Evolutionary conservation across 2,329 filamentous ascomycete species (phyloP).

Genomic region (Cladophialophora immunda): DNA sequence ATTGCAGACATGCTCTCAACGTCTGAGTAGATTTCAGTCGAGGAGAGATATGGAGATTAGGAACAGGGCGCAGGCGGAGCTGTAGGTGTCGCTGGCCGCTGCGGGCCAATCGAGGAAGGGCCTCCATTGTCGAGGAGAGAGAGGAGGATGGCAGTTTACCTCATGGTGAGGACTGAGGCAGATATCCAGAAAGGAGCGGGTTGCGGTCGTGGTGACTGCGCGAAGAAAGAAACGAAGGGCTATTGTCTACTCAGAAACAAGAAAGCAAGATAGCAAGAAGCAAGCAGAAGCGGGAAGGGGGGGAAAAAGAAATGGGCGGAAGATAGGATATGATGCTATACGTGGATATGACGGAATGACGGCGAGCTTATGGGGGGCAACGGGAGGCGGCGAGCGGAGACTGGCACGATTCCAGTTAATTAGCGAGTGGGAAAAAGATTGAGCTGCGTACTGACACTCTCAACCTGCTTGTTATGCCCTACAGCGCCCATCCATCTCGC

Average conservation of each 20-base stretch:
- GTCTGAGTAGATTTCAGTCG: slow-evolving; percentile 7
- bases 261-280: not conserved
- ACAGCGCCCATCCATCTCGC: not conserved
- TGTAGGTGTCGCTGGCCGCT: slow-evolving; percentile 26
- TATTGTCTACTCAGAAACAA: not conserved
- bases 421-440: too few relatives aligned
- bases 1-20: slow-evolving; percentile 11
- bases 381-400: too few relatives aligned
- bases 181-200: not conserved
- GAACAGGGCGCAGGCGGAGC: slow-evolving; percentile 19
- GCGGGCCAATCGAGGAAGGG: slow-evolving; percentile 32
- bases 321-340: slow-evolving; percentile 9
- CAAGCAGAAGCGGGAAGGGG: not conserved
- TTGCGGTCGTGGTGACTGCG: too few relatives aligned
- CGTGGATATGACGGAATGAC: slow-evolving; percentile 12
- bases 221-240: not conserved
- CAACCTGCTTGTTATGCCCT: too few relatives aligned
- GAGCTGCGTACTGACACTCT: too few relatives aligned
- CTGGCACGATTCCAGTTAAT: not conserved
- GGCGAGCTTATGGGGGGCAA: not conserved
- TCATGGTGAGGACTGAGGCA: slow-evolving; percentile 27
- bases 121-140: slow-evolving; percentile 30
- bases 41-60: slow-evolving; percentile 16
- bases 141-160: slow-evolving; percentile 19
- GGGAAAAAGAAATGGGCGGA: not conserved